Evolutionary conservation across 1,139 yeast species (phyloP), one percentile per base, ranked within the genome.

Genomic region (Taphrina betulina): DNA sequence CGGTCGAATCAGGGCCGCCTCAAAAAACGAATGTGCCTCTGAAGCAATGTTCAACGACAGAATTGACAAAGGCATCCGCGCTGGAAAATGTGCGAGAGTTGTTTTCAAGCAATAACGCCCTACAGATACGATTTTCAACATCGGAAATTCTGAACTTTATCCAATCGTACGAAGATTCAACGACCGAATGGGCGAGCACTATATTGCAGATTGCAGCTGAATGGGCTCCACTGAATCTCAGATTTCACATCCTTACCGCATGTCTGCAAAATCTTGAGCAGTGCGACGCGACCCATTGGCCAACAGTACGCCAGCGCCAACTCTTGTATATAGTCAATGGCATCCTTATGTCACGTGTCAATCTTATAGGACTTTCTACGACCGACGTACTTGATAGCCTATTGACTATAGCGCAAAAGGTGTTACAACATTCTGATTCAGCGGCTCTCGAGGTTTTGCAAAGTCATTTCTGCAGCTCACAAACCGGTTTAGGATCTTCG

Each of bases 281-380:
- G 8, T 57, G 67, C n/a, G 68, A 69, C 3, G 59, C 68, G 12
- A 66, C 69, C 10, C 64, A 66, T 26, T 19, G 36, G 28, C 36
- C 42, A 28, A 66, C 70, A 43, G 66, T 66, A 19, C 63, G 71
- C n/a, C 82, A 83, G 64, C 69, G 75, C 5, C 74, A 74, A 38
- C 72, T 80, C 38, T 75, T 86, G 8, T 72, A 73, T 50, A 70
- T 81, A 59, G 74, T 85, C n/a, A 74, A 84, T 19, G 82, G 84
- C 1, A 72, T 92, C 40, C 74, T 90, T n/a, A 77, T 84, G 0
- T 83, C 95, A 0, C 82, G 82, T 37, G 88, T 88, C 42, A 87
- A 84, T 66, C 81, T 90, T 78, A 83, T 89, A 61, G 97, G 97
- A 0, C 73, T 92, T 44, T 85, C 96, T 10, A 86, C 89, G n/a